Conservation (phyloP, 495 filamentous ascomycete species). For the Neurospora sp. region DNA sequence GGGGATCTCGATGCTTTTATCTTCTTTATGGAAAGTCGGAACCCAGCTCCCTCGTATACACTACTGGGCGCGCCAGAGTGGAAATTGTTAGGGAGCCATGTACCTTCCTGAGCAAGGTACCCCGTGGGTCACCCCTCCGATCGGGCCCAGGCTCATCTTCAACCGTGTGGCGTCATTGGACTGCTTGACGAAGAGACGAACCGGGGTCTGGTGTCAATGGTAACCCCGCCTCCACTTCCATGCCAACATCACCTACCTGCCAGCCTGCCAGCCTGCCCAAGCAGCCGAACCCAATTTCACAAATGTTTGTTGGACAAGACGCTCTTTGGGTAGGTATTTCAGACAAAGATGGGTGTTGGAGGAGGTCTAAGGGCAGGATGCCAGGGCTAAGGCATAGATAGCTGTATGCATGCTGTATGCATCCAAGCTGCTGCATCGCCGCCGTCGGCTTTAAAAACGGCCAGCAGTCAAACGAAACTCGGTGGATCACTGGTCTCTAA, state of each 20-base stretch:
- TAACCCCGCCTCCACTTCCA: not conserved
- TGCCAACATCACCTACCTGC: not conserved
- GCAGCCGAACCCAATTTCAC: not conserved
- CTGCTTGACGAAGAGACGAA: not conserved
- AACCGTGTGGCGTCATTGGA: not conserved
- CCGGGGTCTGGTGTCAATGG: not conserved
- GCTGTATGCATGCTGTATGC: not conserved
- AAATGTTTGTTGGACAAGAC: no score
- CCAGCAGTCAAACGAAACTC: not conserved
- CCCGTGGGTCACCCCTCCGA: not conserved
- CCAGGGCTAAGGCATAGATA: not conserved
- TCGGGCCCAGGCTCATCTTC: not conserved
- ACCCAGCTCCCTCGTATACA: not conserved
- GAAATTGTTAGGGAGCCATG: conserved; percentile 20
- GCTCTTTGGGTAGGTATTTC: not conserved
- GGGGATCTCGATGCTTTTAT: conserved; percentile 19
- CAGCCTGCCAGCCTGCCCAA: not conserved
- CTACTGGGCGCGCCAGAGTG: not conserved
- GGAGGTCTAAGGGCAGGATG: not conserved
- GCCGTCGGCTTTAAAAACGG: not conserved
- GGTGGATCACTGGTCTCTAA: not conserved
- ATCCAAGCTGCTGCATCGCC: not conserved
- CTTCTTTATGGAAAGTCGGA: not conserved
- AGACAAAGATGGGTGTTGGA: not conserved
- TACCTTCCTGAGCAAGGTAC: conserved; percentile 7